Evolutionary conservation across 2,329 filamentous ascomycete genomes (phyloP).

Genomic region (Raffaelea deltoideospora): DNA sequence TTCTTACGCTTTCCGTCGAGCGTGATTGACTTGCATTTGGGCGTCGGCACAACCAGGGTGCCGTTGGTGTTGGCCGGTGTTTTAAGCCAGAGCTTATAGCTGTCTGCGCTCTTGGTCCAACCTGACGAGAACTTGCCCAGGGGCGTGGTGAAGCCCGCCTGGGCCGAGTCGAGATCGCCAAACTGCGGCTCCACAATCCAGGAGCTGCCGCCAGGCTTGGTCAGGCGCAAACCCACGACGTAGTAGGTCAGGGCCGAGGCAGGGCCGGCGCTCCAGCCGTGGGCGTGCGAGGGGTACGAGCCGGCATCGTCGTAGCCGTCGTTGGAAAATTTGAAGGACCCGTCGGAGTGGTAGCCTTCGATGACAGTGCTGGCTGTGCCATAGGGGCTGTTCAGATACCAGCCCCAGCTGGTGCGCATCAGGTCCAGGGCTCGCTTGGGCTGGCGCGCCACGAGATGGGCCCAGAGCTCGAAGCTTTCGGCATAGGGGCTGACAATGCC

Average conservation of each 20-base stretch:
- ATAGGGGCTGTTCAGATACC: constrained; percentile 40
- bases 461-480: constrained; percentile 41
- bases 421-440: constrained; percentile 37
- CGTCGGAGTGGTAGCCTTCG: constrained; percentile 41
- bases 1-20: too few relatives aligned
- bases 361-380: constrained; percentile 42
- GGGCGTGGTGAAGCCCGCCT: too few relatives aligned
- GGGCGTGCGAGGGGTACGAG: constrained; percentile 31
- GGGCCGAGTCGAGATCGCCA: too few relatives aligned
- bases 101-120: too few relatives aligned
- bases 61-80: too few relatives aligned
- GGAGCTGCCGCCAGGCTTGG: neutral
- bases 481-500: constrained; percentile 45
- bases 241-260: constrained; percentile 24
- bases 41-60: too few relatives aligned
- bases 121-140: too few relatives aligned
- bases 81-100: too few relatives aligned
- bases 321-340: constrained; percentile 38
- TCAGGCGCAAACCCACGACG: neutral
- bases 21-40: too few relatives aligned
- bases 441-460: constrained; percentile 31
- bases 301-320: constrained; percentile 27
- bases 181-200: neutral
- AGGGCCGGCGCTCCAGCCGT: constrained; percentile 33
- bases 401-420: constrained; percentile 41